Evolutionary conservation across 352 stramenopile species (phyloP).

Genomic region (Halophytophthora polymorphica): DNA sequence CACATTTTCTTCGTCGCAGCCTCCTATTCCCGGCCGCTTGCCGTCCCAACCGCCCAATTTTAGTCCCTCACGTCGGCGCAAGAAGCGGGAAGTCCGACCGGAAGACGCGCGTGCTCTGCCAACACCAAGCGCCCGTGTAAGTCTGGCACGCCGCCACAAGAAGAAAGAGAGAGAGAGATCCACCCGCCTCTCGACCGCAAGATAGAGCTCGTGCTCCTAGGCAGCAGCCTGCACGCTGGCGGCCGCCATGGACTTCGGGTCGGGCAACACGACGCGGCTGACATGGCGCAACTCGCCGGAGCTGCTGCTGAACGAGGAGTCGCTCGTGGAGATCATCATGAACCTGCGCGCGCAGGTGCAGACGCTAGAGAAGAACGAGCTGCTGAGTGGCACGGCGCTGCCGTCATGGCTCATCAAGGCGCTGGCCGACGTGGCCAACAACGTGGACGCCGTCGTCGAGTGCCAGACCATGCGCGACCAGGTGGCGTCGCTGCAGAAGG

Average conservation of each 20-base stretch:
- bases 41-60: not conserved
- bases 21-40: no score
- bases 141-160: no score
- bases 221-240: no score
- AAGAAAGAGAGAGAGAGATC: no score
- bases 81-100: not conserved
- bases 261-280: constrained; percentile 48
- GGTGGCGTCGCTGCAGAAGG: constrained; percentile 72
- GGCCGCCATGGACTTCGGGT: constrained; percentile 23
- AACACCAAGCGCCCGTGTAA: no score
- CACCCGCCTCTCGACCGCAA: no score
- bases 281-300: constrained; percentile 65
- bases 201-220: no score
- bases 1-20: no score
- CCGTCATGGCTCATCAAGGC: constrained; percentile 70
- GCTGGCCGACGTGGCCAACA: constrained; percentile 75
- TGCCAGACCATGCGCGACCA: constrained; percentile 75
- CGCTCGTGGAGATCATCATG: constrained; percentile 71
- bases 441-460: constrained; percentile 75
- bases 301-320: constrained; percentile 78
- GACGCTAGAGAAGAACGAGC: constrained; percentile 71
- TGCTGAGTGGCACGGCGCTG: constrained; percentile 64
- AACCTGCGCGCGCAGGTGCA: constrained; percentile 62
- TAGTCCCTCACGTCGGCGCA: not conserved
- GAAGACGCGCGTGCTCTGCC: not conserved